These are phyloP conservation scores for Colletotrichum chrysophilum DNA, from an alignment of 2,329 filamentous ascomycete species.

Conservation along the genomic window DNA sequence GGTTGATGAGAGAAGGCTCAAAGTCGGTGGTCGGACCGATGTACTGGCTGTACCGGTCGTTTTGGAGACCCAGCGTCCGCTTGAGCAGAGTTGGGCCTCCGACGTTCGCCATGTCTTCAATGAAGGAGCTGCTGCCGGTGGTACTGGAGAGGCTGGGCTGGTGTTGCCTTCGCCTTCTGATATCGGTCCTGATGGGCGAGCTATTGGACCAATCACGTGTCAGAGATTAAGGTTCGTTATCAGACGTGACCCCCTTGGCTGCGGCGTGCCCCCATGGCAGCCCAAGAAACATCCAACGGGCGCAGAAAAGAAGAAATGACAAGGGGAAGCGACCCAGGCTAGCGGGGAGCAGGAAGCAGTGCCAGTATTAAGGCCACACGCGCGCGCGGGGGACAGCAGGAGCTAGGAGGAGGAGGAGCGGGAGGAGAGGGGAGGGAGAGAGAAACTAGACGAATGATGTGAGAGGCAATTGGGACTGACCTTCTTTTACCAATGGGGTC, in stretches of 20 bases:
- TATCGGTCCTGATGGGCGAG: conserved; percentile 61
- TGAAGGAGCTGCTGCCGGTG: conserved; percentile 64
- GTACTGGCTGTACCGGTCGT: conserved; percentile 81
- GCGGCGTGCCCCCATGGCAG: conserved; percentile 6
- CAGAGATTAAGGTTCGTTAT: conserved; percentile 37
- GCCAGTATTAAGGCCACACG: neutral
- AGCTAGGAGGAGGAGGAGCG: neutral
- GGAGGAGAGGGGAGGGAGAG: neutral
- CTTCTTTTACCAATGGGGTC: conserved; percentile 69
- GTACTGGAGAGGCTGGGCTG: conserved; percentile 67
- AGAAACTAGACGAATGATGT: neutral
- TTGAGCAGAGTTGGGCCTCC: conserved; percentile 70
- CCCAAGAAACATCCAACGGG: conserved; percentile 7
- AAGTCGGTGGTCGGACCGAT: conserved; percentile 85
- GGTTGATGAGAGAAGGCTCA: conserved; percentile 81
- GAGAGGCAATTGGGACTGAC: conserved; percentile 50
- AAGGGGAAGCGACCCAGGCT: neutral
- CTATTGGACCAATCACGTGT: conserved; percentile 58
- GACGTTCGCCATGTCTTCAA: conserved; percentile 75
- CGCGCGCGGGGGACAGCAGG: neutral
- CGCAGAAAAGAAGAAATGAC: conserved; percentile 6
- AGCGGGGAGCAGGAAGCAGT: neutral
- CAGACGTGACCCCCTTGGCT: conserved; percentile 9
- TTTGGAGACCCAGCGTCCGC: conserved; percentile 76
- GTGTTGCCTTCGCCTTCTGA: conserved; percentile 57